Percentiles rank a stretch among this genome's conserved stretches.
Evolutionary conservation across 306 rosid species (phyloP).

Genomic region (Mimosa pudica): DNA sequence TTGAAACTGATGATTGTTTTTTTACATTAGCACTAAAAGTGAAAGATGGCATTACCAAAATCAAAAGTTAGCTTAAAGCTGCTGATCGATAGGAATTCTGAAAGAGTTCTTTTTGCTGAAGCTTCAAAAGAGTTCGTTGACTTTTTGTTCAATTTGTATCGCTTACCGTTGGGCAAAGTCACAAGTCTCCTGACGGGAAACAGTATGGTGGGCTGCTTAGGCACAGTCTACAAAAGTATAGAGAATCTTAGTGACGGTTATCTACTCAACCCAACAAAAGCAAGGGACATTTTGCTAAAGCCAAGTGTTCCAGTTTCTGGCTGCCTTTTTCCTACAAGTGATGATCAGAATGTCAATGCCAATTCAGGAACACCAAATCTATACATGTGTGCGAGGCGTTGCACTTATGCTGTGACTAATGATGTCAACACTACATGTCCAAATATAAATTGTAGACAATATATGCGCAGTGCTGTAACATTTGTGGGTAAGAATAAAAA

Average conservation of each 20-base stretch:
- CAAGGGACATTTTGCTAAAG: conserved; percentile 34
- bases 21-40: too few relatives aligned
- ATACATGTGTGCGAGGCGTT: background rate
- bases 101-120: conserved; percentile 50
- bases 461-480: fast-evolving
- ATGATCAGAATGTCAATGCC: background rate
- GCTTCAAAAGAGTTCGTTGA: conserved; percentile 49
- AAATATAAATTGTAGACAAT: too few relatives aligned
- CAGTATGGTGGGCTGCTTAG: conserved; percentile 33
- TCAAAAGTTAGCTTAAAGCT: conserved; percentile 39
- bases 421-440: background rate
- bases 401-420: background rate
- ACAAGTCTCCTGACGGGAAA: background rate
- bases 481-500: background rate
- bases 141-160: conserved; percentile 40
- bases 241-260: conserved; percentile 40
- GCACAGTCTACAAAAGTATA: conserved; percentile 46
- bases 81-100: conserved; percentile 35
- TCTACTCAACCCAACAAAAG: conserved; percentile 21
- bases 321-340: background rate
- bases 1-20: too few relatives aligned
- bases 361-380: background rate
- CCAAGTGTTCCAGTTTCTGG: background rate
- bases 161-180: background rate
- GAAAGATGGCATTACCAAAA: background rate